Conservation (phyloP, 2,329 filamentous ascomycete species). For the Taxawa tesnikishii region DNA sequence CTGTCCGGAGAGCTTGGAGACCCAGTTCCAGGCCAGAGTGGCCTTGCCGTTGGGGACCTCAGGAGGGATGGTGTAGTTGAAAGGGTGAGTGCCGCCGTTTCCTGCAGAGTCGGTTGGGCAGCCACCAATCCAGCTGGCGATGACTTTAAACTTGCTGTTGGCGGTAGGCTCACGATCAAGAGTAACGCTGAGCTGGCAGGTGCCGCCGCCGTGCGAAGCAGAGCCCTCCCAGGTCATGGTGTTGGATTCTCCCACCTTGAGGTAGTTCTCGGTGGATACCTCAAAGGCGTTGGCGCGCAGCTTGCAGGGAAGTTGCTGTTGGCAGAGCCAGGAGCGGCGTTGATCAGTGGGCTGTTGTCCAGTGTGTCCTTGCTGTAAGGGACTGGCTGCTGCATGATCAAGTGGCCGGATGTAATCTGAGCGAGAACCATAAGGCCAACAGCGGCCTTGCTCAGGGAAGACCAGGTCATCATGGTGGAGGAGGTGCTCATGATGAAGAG, state of each 20-base stretch:
- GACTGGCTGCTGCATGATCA: slow-evolving; percentile 56
- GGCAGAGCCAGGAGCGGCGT: slow-evolving; percentile 30
- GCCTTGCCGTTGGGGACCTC: slow-evolving; percentile 64
- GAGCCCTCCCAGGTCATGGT: slow-evolving; percentile 55
- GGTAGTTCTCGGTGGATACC: slow-evolving; percentile 43
- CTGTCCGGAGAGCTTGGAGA: slow-evolving; percentile 62
- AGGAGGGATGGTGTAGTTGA: slow-evolving; percentile 58
- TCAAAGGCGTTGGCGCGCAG: slow-evolving; percentile 32
- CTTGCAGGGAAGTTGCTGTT: slow-evolving; percentile 71
- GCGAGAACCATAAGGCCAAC: slow-evolving; percentile 4
- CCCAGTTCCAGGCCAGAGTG: slow-evolving; percentile 78
- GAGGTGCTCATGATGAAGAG: no score
- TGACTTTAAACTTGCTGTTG: slow-evolving; percentile 67
- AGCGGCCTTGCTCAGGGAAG: background rate
- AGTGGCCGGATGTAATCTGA: slow-evolving; percentile 53
- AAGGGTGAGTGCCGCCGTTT: slow-evolving; percentile 36
- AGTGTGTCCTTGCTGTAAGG: slow-evolving; percentile 46
- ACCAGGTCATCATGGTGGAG: no score
- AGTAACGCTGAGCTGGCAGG: slow-evolving; percentile 75
- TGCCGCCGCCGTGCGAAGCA: slow-evolving; percentile 79
- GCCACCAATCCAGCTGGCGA: slow-evolving; percentile 75
- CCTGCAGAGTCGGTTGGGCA: slow-evolving; percentile 51
- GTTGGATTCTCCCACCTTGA: slow-evolving; percentile 48
- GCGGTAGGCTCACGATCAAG: slow-evolving; percentile 59
- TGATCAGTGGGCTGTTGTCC: slow-evolving; percentile 52